Evolutionary conservation across 116 monocot genomes (phyloP).

Genomic region (Zostera marina): DNA sequence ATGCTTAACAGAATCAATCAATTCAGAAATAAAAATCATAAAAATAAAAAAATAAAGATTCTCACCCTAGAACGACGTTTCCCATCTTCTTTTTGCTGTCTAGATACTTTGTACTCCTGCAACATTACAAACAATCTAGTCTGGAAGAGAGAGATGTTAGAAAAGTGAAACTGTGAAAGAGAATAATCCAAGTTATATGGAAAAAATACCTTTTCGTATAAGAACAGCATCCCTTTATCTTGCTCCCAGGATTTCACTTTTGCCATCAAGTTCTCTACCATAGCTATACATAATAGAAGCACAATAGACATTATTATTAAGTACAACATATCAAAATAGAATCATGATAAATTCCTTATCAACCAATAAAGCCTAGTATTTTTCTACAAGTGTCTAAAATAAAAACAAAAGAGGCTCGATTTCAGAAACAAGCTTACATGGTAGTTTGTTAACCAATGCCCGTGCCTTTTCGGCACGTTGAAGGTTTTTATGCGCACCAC

Average conservation of each 20-base stretch:
- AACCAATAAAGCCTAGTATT: too few species aligned
- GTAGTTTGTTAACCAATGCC: slow-evolving; percentile 46
- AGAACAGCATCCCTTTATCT: slow-evolving; percentile 50
- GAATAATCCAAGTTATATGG: background rate
- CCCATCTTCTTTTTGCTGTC: slow-evolving; percentile 63
- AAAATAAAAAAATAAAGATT: background rate
- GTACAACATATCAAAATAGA: too few species aligned
- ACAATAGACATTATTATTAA: too few species aligned
- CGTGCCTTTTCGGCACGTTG: slow-evolving; percentile 90
- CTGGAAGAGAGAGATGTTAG: slow-evolving; percentile 15
- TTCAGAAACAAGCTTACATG: slow-evolving; percentile 28
- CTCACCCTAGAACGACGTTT: slow-evolving; percentile 55
- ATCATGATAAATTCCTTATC: too few species aligned
- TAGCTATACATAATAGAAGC: slow-evolving; percentile 10
- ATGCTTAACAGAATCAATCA: background rate
- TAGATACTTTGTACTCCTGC: slow-evolving; percentile 37
- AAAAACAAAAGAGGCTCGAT: background rate
- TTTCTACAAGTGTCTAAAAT: too few species aligned
- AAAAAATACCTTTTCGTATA: slow-evolving; percentile 47
- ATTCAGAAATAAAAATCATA: background rate
- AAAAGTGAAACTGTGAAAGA: background rate
- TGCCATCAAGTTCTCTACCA: slow-evolving; percentile 48
- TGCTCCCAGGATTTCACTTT: slow-evolving; percentile 83
- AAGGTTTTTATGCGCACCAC: slow-evolving; percentile 78
- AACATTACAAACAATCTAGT: slow-evolving; percentile 29